Base-by-base conservation (phyloP, 148 eudicot species). In the Bassia scoparia region DNA sequence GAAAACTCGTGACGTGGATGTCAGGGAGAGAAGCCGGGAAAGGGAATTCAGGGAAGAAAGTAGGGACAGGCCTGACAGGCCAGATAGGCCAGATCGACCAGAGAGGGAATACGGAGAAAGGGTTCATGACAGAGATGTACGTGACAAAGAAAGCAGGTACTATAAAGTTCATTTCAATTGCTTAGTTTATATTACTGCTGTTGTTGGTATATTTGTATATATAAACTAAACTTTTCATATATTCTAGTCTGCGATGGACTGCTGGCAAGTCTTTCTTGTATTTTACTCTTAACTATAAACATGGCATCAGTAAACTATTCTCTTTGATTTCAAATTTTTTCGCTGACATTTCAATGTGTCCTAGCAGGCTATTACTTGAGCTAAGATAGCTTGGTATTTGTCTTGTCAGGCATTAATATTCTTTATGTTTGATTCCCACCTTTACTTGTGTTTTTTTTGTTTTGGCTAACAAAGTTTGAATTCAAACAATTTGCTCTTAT, bases 11-110 rank as follows among this genome's bases (percentile, higher is more conserved):
- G 87, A 85, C 44, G 76, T 61, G 64, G 87, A 87, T 52, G 30
- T 0, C 58, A 74, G 71, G 63, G 90, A 86, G 78, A 84, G 68
- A 65, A 81, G 76, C 41, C 65, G 70, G 61, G 89, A 85, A 13
- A 87, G 78, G 74, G 85, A 83, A 38, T 8, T 9, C 29, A 79
- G 62, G 67, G 88, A 83, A 27, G 70, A 54, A 21, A 61, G 74
- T 24, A 75, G 75, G 27, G 88, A 79, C 37, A 83, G 68, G 50
- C 88, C 86, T 56, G 79, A 44, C 82, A 86, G 88, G 90, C 87
- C n/a, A 86, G 17, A 64, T 34, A 50, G 34, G 62, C 41, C 61
- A 61, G n/a, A n/a, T n/a, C n/a, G n/a, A n/a, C n/a, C n/a, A 46
- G 74, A 76, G 3, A 59, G 30, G 34, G 75, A 77, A 37, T 55